Evolutionary conservation across 192 early-diverging fungal genomes (phyloP), one percentile per base, ranked within the genome.

Genomic region (Kappamyces sp.): DNA sequence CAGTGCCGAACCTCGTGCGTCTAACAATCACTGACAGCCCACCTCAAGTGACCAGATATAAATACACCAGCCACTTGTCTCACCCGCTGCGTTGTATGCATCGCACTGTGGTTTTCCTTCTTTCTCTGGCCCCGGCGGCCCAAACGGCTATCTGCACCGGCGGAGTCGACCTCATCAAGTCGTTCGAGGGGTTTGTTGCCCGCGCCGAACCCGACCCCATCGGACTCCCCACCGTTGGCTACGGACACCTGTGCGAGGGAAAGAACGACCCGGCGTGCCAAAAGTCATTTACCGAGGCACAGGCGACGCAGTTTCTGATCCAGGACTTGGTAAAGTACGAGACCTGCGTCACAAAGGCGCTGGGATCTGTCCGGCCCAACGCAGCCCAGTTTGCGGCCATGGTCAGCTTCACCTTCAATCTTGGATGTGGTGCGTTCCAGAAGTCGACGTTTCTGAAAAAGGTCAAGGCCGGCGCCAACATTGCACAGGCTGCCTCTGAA

Each of bases 301-400:
- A 63, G 15, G 72, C 62, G 32, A 63, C 64, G 47, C 22, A 63
- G 39, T 65, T 74, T 3, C 48, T 74, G 15, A 46, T 30, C 63
- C 43, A 57, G 29, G 72, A 74, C 34, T 32, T 74, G 0, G 15
- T 39, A 12, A 30, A 11, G 36, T 72, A 68, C 57, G 62, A 62
- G 32, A 59, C 45, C 1, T 72, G 70, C 45, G 66, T 74, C n/a
- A 62, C 54, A 11, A 14, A 40, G 3, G 35, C 41, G 22, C 60
- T 74, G 7, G 52, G 64, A 32, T 47, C 47, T 37, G 52, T 61
- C 14, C 66, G 30, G 46, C 59, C 71, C 51, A 74, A 74, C 35
- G 47, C 40, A 22, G 70, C 69, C 37, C 72, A 74, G 64, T 62
- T 60, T 57, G 72, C 66, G 2, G 68, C 72, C 3, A 61, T 74